Conservation (phyloP, 805 yeast genomes). For the Yamadazyma endophytica region DNA sequence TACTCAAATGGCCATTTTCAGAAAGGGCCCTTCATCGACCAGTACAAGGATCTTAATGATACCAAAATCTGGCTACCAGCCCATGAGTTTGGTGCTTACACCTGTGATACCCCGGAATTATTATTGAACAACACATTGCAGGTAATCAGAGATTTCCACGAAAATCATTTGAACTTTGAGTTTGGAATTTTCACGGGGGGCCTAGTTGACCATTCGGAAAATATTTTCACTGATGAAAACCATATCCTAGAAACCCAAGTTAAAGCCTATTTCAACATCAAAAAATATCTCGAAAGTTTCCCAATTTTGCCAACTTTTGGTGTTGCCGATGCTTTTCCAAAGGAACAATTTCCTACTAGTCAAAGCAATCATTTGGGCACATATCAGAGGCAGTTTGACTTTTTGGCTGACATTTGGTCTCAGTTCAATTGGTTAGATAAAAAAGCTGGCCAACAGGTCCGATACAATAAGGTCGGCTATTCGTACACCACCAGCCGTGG, state of each 20-base stretch:
- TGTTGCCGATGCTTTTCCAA: conserved; percentile 67
- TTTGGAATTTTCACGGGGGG: conserved; percentile 73
- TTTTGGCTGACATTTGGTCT: conserved; percentile 32
- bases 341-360: conserved; percentile 64
- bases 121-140: conserved; percentile 55
- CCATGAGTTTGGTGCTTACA: conserved; percentile 55
- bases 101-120: conserved; percentile 63
- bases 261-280: conserved; percentile 59
- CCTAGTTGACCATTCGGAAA: conserved; percentile 60
- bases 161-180: conserved; percentile 39
- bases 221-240: conserved; percentile 44
- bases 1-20: conserved; percentile 20
- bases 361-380: conserved; percentile 19
- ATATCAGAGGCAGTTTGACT: conserved; percentile 37
- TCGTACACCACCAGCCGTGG: conserved; percentile 53
- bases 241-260: conserved; percentile 68
- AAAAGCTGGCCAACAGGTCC: conserved; percentile 19
- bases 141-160: conserved; percentile 14
- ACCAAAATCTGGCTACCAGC: conserved; percentile 41
- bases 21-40: conserved; percentile 22
- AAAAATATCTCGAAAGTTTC: conserved; percentile 43
- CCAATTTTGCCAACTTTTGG: conserved; percentile 65
- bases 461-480: conserved; percentile 58
- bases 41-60: conserved; percentile 10
- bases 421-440: conserved; percentile 33